Conservation (phyloP, 2,329 filamentous ascomycete genomes). For the Fusarium dlaminii region DNA sequence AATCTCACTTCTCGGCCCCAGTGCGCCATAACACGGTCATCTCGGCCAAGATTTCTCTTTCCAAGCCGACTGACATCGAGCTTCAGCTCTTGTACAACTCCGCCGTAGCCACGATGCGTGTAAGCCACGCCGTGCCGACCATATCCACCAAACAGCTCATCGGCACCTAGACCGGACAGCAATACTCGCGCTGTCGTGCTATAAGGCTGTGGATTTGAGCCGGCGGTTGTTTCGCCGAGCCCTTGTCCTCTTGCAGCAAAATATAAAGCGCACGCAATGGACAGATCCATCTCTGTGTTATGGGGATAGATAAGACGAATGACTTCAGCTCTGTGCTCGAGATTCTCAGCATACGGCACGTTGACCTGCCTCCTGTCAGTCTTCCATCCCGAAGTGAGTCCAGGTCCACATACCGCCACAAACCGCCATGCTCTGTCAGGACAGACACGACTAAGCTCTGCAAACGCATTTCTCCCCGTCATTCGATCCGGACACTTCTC, state of each 20-base stretch:
- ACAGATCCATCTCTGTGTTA: slow-evolving; percentile 98
- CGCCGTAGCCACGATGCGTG: slow-evolving; percentile 71
- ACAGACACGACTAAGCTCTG: slow-evolving; percentile 77
- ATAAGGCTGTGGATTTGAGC: slow-evolving; percentile 56
- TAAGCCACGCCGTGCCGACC: slow-evolving; percentile 84
- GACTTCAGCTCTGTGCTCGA: slow-evolving; percentile 73
- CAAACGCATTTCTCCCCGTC: slow-evolving; percentile 82
- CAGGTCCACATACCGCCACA: slow-evolving; percentile 64
- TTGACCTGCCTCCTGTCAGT: slow-evolving; percentile 65
- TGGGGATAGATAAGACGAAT: slow-evolving; percentile 87
- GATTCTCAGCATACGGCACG: slow-evolving; percentile 79
- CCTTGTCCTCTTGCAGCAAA: slow-evolving; percentile 86
- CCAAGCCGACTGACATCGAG: slow-evolving; percentile 87
- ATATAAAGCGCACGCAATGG: slow-evolving; percentile 92
- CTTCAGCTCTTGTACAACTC: slow-evolving; percentile 82
- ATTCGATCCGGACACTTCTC: slow-evolving; percentile 90
- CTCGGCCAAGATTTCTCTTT: slow-evolving; percentile 92
- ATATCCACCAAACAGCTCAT: slow-evolving; percentile 96
- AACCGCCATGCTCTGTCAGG: slow-evolving; percentile 82
- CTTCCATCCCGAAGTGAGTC: not conserved
- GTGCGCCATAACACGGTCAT: slow-evolving; percentile 89
- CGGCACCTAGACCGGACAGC: slow-evolving; percentile 91
- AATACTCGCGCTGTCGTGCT: slow-evolving; percentile 81
- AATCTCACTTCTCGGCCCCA: slow-evolving; percentile 92
- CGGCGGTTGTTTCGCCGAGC: slow-evolving; percentile 47